A percentile compares a stretch with the other conserved stretches of the same genome.
Conservation (phyloP, 768 basidiomycete species). For the Fomitopsis pulvina region DNA sequence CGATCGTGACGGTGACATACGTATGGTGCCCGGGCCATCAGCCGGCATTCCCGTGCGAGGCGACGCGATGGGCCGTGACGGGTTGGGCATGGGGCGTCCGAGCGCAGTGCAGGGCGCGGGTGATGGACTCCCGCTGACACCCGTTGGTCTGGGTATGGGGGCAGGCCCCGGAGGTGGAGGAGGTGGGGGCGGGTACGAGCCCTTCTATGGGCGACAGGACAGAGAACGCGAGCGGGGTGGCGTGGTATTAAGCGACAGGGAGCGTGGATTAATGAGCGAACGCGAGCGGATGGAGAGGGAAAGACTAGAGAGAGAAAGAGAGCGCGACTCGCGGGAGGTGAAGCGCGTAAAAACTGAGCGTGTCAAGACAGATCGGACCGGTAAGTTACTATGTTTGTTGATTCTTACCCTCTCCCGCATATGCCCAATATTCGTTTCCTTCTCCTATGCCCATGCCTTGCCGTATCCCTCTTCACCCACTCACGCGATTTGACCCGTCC, state of each 20-base stretch:
- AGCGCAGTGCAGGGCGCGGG: slow-evolving; percentile 6
- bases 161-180: slow-evolving; percentile 18
- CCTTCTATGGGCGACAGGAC: slow-evolving; percentile 32
- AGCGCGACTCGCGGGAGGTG: slow-evolving; percentile 38
- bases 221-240: slow-evolving; percentile 25
- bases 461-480: slow-evolving; percentile 5
- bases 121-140: slow-evolving; percentile 15
- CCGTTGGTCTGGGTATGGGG: slow-evolving; percentile 22
- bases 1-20: slow-evolving; percentile 24
- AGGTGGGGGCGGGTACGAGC: slow-evolving; percentile 26
- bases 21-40: slow-evolving; percentile 11
- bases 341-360: slow-evolving; percentile 56
- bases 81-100: slow-evolving; percentile 19
- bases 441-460: slow-evolving; percentile 18
- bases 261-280: slow-evolving; percentile 26
- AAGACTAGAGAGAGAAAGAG: slow-evolving; percentile 17
- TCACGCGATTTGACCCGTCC: slow-evolving; percentile 4
- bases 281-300: slow-evolving; percentile 13
- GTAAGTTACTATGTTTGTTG: slow-evolving; percentile 24
- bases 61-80: slow-evolving; percentile 20
- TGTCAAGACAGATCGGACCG: slow-evolving; percentile 38
- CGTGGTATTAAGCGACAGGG: slow-evolving; percentile 24
- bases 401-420: slow-evolving; percentile 19
- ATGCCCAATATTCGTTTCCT: slow-evolving; percentile 25
- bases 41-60: slow-evolving; percentile 5